Conservation (phyloP, 2,329 filamentous ascomycete genomes). For the Ophiostoma sp. region DNA sequence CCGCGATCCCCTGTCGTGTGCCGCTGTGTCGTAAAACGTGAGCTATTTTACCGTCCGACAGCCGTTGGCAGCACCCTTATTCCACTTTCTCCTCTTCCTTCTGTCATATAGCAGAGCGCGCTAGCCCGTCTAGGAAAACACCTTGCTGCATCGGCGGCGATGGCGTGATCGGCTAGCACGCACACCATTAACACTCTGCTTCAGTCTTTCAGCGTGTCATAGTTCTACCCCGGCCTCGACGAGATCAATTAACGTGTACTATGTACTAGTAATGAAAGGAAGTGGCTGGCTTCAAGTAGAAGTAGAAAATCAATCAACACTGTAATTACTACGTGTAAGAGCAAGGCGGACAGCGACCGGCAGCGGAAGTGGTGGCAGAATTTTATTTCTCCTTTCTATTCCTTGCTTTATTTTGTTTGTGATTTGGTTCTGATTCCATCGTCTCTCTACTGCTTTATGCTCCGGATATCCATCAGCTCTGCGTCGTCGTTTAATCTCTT, state of each 20-base stretch:
- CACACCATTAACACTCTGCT: background rate
- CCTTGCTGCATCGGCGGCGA: conserved; percentile 10
- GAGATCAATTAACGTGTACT: background rate
- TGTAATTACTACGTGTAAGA: background rate
- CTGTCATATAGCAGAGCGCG: background rate
- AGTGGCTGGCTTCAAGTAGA: background rate
- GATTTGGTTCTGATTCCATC: background rate
- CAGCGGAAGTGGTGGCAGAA: conserved; percentile 1
- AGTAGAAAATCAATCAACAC: background rate
- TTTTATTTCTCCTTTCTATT: background rate
- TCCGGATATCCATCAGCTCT: conserved; percentile 1
- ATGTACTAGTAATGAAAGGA: background rate
- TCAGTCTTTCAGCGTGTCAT: no score
- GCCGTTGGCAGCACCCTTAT: background rate
- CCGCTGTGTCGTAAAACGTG: background rate
- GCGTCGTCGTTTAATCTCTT: background rate
- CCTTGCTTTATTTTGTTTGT: background rate
- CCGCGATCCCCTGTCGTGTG: background rate
- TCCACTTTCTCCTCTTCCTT: conserved; percentile 4
- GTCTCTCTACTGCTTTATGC: background rate
- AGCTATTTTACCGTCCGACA: conserved; percentile 10
- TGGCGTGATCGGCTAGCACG: conserved; percentile 10
- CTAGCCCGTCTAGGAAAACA: conserved; percentile 2
- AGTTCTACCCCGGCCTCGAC: background rate
- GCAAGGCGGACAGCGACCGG: conserved; percentile 4